Evolutionary conservation across 352 stramenopile genomes (phyloP).

Genomic region (Globisporangium emineosum): DNA sequence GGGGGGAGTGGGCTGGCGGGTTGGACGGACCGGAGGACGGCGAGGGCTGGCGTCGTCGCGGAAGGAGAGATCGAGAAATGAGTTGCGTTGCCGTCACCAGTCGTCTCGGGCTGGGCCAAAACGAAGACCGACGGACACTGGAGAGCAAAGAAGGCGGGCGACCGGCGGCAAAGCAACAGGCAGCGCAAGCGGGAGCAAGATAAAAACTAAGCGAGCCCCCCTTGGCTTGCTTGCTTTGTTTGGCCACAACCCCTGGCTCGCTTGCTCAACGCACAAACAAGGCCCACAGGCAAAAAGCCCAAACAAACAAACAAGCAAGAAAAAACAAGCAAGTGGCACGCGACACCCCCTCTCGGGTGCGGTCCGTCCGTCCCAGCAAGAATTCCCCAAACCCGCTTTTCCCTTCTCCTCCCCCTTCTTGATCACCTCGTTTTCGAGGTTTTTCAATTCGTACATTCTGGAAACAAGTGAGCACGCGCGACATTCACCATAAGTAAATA

Average conservation of each 20-base stretch:
- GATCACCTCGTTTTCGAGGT: constrained; percentile 5
- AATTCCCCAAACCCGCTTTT: constrained; percentile 6
- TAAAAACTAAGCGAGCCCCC: constrained; percentile 23
- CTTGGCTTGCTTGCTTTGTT: no score
- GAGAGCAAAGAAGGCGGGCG: constrained; percentile 1
- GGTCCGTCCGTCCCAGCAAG: constrained; percentile 9
- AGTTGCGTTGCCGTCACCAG: constrained; percentile 19
- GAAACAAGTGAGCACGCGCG: neutral
- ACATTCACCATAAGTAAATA: neutral
- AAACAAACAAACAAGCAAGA: neutral
- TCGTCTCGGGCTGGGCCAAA: constrained; percentile 12
- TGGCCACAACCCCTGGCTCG: neutral
- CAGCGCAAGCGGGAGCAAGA: constrained; percentile 17
- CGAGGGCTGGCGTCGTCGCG: neutral
- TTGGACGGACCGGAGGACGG: neutral
- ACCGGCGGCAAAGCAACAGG: neutral
- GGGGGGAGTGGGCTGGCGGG: neutral
- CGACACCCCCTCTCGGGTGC: constrained; percentile 11
- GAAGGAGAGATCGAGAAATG: constrained; percentile 19
- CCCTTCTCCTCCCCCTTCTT: neutral
- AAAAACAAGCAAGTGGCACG: neutral
- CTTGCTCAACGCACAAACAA: neutral
- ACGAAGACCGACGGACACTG: neutral
- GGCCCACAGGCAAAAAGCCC: neutral
- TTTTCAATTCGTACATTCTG: constrained; percentile 6